A percentile compares a stretch with the other conserved stretches of the same genome.
These are phyloP conservation scores for Toxicodendron radicans DNA, from an alignment of 345 rosid genomes.

Conservation along the genomic window DNA sequence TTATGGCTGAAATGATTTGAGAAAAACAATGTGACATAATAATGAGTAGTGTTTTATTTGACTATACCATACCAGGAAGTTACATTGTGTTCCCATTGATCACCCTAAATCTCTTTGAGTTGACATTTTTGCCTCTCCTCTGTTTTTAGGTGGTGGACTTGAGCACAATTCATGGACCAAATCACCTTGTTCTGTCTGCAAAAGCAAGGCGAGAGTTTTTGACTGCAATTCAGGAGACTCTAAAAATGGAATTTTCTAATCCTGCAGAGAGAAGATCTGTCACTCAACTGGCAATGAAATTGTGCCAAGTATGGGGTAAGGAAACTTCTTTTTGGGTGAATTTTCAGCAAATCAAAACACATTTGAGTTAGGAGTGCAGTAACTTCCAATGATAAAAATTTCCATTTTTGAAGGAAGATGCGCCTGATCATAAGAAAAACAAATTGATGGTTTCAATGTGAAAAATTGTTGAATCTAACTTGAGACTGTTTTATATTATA, in stretches of 20 bases:
- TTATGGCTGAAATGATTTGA: neutral
- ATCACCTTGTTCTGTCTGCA: slow-evolving; percentile 52
- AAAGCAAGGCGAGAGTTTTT: slow-evolving; percentile 62
- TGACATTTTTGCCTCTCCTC: slow-evolving; percentile 1
- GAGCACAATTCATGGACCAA: slow-evolving; percentile 69
- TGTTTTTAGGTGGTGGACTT: slow-evolving; percentile 66
- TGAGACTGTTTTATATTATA: neutral
- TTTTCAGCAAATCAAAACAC: slow-evolving; percentile 6
- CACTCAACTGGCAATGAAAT: slow-evolving; percentile 64
- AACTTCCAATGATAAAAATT: neutral
- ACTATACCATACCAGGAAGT: neutral
- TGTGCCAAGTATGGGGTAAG: slow-evolving; percentile 84
- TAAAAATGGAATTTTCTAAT: slow-evolving; percentile 61
- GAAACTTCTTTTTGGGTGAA: slow-evolving; percentile 15
- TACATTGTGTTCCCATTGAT: neutral
- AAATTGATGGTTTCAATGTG: neutral
- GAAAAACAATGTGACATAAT: neutral
- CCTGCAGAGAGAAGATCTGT: slow-evolving; percentile 65
- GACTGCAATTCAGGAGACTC: slow-evolving; percentile 75
- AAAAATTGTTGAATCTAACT: neutral
- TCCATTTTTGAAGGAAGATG: neutral
- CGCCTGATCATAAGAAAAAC: too few species aligned
- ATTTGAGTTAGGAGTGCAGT: neutral
- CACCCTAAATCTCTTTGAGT: neutral
- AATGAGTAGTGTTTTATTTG: neutral